Conservation (phyloP, 345 rosid species). For the Murraya koenigii region DNA sequence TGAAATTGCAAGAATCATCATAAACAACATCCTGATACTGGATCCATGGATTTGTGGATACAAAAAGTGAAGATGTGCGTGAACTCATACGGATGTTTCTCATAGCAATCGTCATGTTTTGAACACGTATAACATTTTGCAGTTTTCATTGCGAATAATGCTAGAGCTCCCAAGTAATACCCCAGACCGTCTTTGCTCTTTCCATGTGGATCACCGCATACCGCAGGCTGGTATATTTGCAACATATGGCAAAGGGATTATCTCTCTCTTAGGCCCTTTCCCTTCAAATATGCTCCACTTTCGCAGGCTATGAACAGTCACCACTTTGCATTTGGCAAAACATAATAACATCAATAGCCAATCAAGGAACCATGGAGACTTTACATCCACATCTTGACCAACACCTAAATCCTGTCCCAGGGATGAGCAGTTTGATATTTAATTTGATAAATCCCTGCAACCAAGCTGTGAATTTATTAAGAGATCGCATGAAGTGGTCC, state of each 20-base stretch:
- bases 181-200: too few species aligned
- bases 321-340: background rate
- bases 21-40: background rate
- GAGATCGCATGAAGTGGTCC: slow-evolving; percentile 54
- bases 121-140: background rate
- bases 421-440: slow-evolving; percentile 4
- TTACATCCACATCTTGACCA: background rate
- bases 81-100: background rate
- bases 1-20: too few species aligned
- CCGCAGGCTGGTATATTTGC: background rate
- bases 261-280: background rate
- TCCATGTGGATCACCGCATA: background rate
- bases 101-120: background rate
- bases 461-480: slow-evolving; percentile 36
- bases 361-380: background rate
- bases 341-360: background rate
- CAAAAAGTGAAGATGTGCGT: background rate
- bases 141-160: too few species aligned
- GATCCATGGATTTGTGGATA: background rate
- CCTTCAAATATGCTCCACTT: background rate
- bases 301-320: background rate
- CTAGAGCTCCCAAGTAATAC: too few species aligned
- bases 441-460: slow-evolving; percentile 14
- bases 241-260: background rate
- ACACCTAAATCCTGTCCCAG: background rate